Conservation (phyloP, 2,329 filamentous ascomycete genomes). For the Fonsecaea erecta region DNA sequence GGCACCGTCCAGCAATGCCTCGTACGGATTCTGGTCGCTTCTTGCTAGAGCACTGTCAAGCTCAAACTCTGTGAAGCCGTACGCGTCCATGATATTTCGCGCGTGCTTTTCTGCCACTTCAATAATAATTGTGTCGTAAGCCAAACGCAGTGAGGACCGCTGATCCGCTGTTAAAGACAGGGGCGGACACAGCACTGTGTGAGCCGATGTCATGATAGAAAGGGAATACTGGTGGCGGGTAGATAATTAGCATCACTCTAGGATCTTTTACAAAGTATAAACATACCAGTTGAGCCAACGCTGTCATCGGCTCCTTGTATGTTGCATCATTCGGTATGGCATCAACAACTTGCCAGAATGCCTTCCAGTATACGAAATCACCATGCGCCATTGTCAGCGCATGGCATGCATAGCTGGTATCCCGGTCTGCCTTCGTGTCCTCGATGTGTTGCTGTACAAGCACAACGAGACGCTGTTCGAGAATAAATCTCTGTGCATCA, state of each 20-base stretch:
- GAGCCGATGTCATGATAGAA: conserved; percentile 25
- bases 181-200: conserved; percentile 19
- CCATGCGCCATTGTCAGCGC: conserved; percentile 40
- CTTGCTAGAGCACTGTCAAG: conserved; percentile 38
- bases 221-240: conserved; percentile 33
- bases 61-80: conserved; percentile 39
- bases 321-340: conserved; percentile 9
- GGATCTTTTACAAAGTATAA: not conserved
- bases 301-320: conserved; percentile 9
- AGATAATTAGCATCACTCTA: conserved; percentile 32
- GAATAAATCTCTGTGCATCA: conserved; percentile 33
- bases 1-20: conserved; percentile 37
- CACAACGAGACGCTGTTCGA: conserved; percentile 33
- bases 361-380: conserved; percentile 37
- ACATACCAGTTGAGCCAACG: not conserved
- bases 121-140: conserved; percentile 32
- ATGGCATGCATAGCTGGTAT: conserved; percentile 38
- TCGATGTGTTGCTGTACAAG: conserved; percentile 36
- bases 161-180: conserved; percentile 14
- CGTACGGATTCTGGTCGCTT: conserved; percentile 36
- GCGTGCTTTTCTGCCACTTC: conserved; percentile 33
- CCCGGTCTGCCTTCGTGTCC: conserved; percentile 32
- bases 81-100: conserved; percentile 36
- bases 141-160: conserved; percentile 3
- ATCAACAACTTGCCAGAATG: conserved; percentile 34